Evolutionary conservation across 371 early-diverging fungal genomes (phyloP), one percentile per base, ranked within the genome.

Genomic region (Blastocladiella emersonii): DNA sequence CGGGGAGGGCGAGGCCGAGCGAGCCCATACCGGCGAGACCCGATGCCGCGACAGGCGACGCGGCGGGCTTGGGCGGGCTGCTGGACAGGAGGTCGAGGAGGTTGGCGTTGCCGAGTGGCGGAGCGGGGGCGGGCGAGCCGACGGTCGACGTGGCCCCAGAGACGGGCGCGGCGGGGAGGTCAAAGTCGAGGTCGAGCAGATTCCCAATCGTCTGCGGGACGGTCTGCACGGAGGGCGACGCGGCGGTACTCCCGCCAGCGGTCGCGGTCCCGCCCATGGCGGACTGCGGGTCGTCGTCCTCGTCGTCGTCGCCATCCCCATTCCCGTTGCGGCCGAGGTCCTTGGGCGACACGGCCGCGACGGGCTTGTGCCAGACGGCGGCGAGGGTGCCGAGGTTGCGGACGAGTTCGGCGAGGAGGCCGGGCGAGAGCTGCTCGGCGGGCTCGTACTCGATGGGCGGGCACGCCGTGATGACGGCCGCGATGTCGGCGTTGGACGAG

Each of bases 401-500:
- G 27, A 79, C 68, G 32, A 81, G 67, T 61, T 81, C 81, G 57
- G 77, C 78, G 25, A 79, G 63, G 7, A 81, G 61, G 6, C 30
- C 53, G 30, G 32, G 30, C 53, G 53, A 51, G 30, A 51, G 8
- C 8, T 51, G 30, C 13, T 32, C 53, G 21, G 53, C 27, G 0
- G 53, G 8, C 53, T 51, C 53, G 53, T 51, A 51, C 32, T 51
- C 53, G 43, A 59, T 37, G 15, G 59, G 43, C 48, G 48, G 34
- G 34, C 34, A 51, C 7, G 27, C 5, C 1, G 35, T 25, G 36
- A 57, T 15, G 21, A 77, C 73, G 68, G 79, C 76, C 4, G 79
- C 79, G 6, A 74, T 72, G 56, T 76, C 69, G 3, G 95, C 95
- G 68, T 92, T 90, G 5, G 92, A 88, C 7, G 93, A 93, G 25